Evolutionary conservation across 768 basidiomycete species (phyloP).

Genomic region (Russula griseocarnosa): DNA sequence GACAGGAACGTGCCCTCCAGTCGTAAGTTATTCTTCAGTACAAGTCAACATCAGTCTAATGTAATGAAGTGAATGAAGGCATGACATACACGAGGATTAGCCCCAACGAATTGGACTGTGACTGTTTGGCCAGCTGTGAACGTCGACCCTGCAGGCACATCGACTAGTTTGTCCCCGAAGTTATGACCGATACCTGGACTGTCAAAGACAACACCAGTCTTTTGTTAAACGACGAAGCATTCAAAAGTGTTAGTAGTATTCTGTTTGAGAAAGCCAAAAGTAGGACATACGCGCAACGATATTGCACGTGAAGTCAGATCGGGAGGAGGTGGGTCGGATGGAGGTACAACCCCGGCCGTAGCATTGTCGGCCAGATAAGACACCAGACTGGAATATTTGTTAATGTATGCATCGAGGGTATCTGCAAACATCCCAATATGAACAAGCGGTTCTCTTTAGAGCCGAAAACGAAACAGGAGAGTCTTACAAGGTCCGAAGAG

Average conservation of each 20-base stretch:
- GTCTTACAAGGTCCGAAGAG: slow-evolving; percentile 63
- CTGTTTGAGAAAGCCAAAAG: neutral
- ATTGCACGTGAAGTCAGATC: slow-evolving; percentile 64
- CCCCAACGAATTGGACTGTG: slow-evolving; percentile 62
- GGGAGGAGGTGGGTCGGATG: slow-evolving; percentile 60
- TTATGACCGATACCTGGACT: slow-evolving; percentile 49
- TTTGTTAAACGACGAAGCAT: slow-evolving; percentile 30
- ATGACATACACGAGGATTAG: slow-evolving; percentile 63
- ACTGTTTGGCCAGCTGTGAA: slow-evolving; percentile 61
- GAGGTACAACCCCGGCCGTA: slow-evolving; percentile 41
- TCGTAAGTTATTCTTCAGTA: slow-evolving; percentile 64
- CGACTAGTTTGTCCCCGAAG: slow-evolving; percentile 59
- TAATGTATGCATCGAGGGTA: slow-evolving; percentile 76
- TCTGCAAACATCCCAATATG: slow-evolving; percentile 37
- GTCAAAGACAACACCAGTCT: slow-evolving; percentile 61
- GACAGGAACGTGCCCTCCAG: slow-evolving; percentile 70
- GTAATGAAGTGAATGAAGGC: neutral
- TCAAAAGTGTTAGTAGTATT: neutral
- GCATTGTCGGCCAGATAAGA: slow-evolving; percentile 53
- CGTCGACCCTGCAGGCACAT: slow-evolving; percentile 46
- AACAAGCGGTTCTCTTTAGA: slow-evolving; percentile 10
- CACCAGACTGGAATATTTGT: slow-evolving; percentile 66
- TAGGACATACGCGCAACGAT: slow-evolving; percentile 51
- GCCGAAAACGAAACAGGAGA: slow-evolving; percentile 26
- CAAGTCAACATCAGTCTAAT: slow-evolving; percentile 6